Evolutionary conservation across 2,329 filamentous ascomycete species (phyloP).

Genomic region (Colletotrichum sp.): DNA sequence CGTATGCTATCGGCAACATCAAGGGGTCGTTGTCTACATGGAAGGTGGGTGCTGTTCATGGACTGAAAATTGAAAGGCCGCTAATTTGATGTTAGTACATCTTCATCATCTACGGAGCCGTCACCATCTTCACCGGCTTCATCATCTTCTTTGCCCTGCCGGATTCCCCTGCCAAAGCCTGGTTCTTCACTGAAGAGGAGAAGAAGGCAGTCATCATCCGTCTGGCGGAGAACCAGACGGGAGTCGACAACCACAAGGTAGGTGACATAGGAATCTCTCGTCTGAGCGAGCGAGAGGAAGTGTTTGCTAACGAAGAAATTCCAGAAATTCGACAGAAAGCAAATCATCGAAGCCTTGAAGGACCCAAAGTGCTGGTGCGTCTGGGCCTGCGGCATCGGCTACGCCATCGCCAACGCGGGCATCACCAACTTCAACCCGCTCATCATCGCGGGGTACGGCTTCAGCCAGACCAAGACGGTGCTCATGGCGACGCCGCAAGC

Average conservation of each 20-base stretch:
- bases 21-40: conserved; percentile 25
- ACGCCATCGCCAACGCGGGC: conserved; percentile 72
- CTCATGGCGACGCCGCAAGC: conserved; percentile 37
- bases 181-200: conserved; percentile 68
- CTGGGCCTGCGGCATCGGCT: conserved; percentile 62
- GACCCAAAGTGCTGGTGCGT: conserved; percentile 65
- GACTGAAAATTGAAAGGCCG: conserved; percentile 19
- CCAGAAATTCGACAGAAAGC: conserved; percentile 70
- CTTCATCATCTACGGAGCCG: conserved; percentile 65
- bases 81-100: conserved; percentile 46
- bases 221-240: conserved; percentile 76
- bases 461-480: conserved; percentile 58
- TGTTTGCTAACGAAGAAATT: background rate
- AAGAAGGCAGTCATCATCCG: conserved; percentile 72
- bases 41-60: conserved; percentile 48
- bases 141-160: conserved; percentile 63
- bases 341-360: conserved; percentile 59
- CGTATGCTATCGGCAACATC: conserved; percentile 42
- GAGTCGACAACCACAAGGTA: conserved; percentile 65
- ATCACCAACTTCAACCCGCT: conserved; percentile 69
- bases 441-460: conserved; percentile 67
- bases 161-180: conserved; percentile 59
- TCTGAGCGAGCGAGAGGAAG: background rate
- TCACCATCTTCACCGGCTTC: conserved; percentile 64
- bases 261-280: background rate